Evolutionary conservation across 768 basidiomycete genomes (phyloP).

Genomic region (Clitopilus hobsonii): DNA sequence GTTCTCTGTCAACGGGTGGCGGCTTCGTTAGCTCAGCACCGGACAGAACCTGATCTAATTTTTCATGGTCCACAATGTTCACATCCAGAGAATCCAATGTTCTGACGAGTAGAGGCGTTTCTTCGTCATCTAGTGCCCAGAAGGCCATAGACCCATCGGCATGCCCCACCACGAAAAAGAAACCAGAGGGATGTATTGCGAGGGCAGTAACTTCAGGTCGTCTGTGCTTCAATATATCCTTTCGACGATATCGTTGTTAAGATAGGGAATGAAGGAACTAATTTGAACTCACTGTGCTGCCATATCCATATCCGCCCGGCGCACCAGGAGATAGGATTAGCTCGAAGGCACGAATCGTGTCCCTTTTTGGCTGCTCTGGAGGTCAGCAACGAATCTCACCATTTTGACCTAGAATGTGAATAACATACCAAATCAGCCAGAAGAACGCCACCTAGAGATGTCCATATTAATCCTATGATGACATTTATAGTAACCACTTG

Average conservation of each 20-base stretch:
- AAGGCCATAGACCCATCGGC: conserved; percentile 80
- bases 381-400: not conserved
- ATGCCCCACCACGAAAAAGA: conserved; percentile 78
- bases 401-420: not conserved
- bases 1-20: conserved; percentile 43
- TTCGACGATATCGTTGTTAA: not conserved
- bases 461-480: no score
- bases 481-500: no score
- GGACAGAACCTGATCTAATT: conserved; percentile 37
- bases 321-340: conserved; percentile 74
- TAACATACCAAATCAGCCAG: conserved; percentile 51
- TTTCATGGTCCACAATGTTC: conserved; percentile 44
- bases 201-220: conserved; percentile 66
- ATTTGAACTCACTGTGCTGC: conserved; percentile 37
- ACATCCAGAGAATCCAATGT: conserved; percentile 58
- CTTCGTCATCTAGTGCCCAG: conserved; percentile 78
- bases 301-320: conserved; percentile 70
- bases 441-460: conserved; percentile 51
- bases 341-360: conserved; percentile 60
- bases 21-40: conserved; percentile 12
- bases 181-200: conserved; percentile 67
- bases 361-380: conserved; percentile 20
- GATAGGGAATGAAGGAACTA: not conserved
- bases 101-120: conserved; percentile 68
- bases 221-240: conserved; percentile 71